Percentiles rank a stretch among this genome's conserved stretches.
Evolutionary conservation across 116 monocot species (phyloP).

Genomic region (Trichopus zeylanicus): DNA sequence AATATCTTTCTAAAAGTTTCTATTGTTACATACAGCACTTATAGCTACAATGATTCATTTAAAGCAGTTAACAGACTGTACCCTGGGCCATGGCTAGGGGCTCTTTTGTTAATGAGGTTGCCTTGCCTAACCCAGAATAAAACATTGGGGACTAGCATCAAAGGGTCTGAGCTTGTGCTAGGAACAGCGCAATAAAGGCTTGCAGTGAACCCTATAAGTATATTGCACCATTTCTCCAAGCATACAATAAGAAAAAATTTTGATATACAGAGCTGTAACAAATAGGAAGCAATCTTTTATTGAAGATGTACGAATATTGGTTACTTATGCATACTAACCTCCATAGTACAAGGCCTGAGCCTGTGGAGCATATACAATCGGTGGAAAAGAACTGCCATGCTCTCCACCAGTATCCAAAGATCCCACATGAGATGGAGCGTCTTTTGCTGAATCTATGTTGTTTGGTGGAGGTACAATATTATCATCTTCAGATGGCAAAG

Average conservation of each 20-base stretch:
- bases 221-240: not conserved
- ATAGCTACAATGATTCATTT: too few species aligned
- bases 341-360: constrained; percentile 39
- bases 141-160: too few species aligned
- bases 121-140: too few species aligned
- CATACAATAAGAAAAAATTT: not conserved
- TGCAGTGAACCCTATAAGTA: too few species aligned
- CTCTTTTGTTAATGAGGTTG: too few species aligned
- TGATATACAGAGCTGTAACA: not conserved
- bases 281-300: not conserved
- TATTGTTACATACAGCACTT: not conserved
- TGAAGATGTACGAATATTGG: not conserved
- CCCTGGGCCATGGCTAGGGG: too few species aligned
- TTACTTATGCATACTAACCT: constrained; percentile 24
- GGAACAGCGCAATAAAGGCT: too few species aligned
- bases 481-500: constrained; percentile 35
- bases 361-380: constrained; percentile 50
- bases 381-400: constrained; percentile 15
- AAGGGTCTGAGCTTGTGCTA: too few species aligned
- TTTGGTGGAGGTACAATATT: constrained; percentile 25
- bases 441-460: constrained; percentile 16
- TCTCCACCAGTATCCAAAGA: constrained; percentile 34
- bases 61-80: too few species aligned
- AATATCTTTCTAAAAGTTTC: not conserved
- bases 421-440: constrained; percentile 19